These are phyloP conservation scores for Triticum monococcum DNA, from an alignment of 176 grass and related monocot genomes.

Conservation along the genomic window DNA sequence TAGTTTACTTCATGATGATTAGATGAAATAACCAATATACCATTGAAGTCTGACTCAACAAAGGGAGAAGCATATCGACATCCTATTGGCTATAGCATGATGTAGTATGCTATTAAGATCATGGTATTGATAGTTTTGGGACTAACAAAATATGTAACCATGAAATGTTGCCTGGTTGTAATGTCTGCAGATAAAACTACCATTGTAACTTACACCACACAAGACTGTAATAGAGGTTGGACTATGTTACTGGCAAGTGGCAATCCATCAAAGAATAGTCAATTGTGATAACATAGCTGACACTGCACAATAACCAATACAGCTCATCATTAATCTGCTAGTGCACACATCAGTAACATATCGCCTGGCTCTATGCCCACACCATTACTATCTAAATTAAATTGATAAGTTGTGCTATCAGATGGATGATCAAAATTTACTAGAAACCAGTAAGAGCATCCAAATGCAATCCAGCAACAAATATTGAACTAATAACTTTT, in stretches of 20 bases:
- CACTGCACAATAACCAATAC: neutral
- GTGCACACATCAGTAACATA: neutral
- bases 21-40: neutral
- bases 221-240: neutral
- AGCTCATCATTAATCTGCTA: neutral
- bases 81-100: neutral
- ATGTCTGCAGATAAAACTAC: conserved; percentile 11
- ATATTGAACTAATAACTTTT: neutral
- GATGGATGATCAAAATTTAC: conserved; percentile 2
- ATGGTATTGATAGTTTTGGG: neutral
- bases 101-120: neutral
- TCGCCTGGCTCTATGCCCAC: neutral
- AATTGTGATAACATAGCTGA: neutral
- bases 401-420: neutral
- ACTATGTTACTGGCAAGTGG: neutral
- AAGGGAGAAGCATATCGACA: neutral
- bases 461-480: neutral
- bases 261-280: neutral
- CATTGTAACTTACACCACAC: neutral
- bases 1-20: neutral
- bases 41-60: neutral
- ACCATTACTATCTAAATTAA: conserved; percentile 9
- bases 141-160: neutral
- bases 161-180: neutral
- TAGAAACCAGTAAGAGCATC: conserved; percentile 1